Base-by-base conservation (phyloP, 495 filamentous ascomycete species). In the Penicillium canariense region DNA sequence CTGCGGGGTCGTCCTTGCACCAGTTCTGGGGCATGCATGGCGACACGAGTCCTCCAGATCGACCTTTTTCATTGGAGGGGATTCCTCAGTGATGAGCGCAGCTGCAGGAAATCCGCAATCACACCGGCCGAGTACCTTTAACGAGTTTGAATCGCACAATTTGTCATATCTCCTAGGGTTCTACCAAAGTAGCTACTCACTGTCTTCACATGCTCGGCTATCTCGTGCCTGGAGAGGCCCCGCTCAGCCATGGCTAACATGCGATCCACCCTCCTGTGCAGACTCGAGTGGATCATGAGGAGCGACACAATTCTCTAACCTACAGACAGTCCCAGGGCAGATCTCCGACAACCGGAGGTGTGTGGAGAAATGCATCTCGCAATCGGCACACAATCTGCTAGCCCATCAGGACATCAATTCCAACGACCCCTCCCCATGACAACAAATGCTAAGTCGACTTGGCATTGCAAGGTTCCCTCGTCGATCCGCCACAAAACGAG, bases 191-290 rank as follows among this genome's bases (percentile, higher is more conserved):
- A 23, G 18, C 36, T 28, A 31, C 8, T 32, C 49, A 61, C 31
- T 50, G 46, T 51, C 54, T 64, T 67, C 63, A 67, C 63, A 64
- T 67, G 63, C 63, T 64, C 61, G 61, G 61, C 50, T 59, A 56
- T 55, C 54, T 56, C 35, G 38, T 52, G 46, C 31, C 46, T 28
- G 58, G 43, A 43, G 61, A 55, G 54, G 63, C 60, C 58, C 56
- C 55, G 58, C 59, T 56, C 47, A 50, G 54, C 40, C 27, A 51
- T 56, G 46, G 38, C 52, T 35, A 61, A 50, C 46, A 27, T 40
- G 44, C 35, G 56, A 62, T 58, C 62, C 59, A 49, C 53, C 36
- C 36, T 17, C 27, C 22, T 36, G 32, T 50, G 43, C 25, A 48
- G 15, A 15, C 26, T 25, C 20, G 10, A 17, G 23, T 18, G 25